Evolutionary conservation across 148 eudicot genomes (phyloP).

Genomic region (Suaeda aralocaspica): DNA sequence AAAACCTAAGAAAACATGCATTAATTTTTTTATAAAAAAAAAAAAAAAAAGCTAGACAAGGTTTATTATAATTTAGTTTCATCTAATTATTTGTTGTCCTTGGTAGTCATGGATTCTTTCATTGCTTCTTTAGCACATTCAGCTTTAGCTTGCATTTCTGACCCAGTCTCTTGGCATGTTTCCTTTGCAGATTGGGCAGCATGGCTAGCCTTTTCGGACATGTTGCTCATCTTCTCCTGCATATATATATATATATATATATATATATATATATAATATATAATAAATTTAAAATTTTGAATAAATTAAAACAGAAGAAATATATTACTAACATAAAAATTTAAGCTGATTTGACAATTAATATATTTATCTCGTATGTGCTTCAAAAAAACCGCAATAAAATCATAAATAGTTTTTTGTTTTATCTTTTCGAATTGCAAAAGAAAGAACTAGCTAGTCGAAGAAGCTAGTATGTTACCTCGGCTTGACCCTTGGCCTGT

Average conservation of each 20-base stretch:
- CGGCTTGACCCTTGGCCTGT: conserved; percentile 26
- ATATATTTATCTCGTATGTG: no score
- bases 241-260: no score
- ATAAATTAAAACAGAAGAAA: no score
- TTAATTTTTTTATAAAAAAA: no score
- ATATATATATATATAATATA: no score
- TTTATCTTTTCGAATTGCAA: background rate
- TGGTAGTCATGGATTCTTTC: conserved; percentile 39
- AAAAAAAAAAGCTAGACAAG: no score
- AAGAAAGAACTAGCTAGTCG: background rate
- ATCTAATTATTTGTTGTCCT: conserved; percentile 31
- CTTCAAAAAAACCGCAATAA: no score
- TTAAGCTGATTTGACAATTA: no score
- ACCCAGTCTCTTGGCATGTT: conserved; percentile 46
- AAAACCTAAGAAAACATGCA: no score
- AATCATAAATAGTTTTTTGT: background rate
- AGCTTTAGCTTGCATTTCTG: conserved; percentile 42
- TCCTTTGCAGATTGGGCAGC: conserved; percentile 59
- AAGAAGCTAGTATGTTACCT: background rate
- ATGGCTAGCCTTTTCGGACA: conserved; percentile 54
- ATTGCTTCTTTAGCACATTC: conserved; percentile 43
- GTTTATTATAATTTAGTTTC: no score
- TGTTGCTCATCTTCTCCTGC: conserved; percentile 59
- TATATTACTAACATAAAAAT: no score
- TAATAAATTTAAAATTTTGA: no score